Conservation (phyloP, 2,329 filamentous ascomycete genomes). For the Conoideocrella luteorostrata region DNA sequence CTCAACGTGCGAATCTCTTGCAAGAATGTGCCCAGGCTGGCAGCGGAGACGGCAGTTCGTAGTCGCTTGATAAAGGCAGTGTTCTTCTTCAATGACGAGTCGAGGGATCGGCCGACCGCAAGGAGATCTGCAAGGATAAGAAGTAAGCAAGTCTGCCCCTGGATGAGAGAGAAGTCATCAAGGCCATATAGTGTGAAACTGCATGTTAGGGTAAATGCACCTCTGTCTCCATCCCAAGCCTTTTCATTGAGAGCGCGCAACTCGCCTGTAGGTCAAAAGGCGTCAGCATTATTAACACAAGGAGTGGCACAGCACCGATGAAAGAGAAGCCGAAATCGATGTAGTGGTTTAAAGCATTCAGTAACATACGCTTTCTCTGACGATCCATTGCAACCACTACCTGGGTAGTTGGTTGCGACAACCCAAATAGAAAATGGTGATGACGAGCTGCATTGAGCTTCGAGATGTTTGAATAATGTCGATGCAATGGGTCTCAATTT, state of each 20-base stretch:
- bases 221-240: conserved; percentile 84
- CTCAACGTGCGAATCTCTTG: conserved; percentile 87
- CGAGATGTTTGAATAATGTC: too few species aligned
- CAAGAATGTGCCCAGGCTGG: conserved; percentile 76
- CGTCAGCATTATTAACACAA: conserved; percentile 12
- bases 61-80: conserved; percentile 96
- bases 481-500: too few species aligned
- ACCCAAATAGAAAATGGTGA: not conserved
- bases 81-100: conserved; percentile 96
- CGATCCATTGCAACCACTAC: conserved; percentile 8
- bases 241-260: conserved; percentile 80
- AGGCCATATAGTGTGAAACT: conserved; percentile 14
- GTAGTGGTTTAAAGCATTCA: not conserved
- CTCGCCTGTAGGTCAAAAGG: conserved; percentile 57
- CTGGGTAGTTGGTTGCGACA: conserved; percentile 1
- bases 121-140: conserved; percentile 58
- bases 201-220: conserved; percentile 39
- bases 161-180: not conserved
- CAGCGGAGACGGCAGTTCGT: conserved; percentile 76
- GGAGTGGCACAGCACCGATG: not conserved
- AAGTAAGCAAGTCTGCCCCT: not conserved
- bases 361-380: conserved; percentile 9
- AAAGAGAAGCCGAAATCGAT: not conserved
- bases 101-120: conserved; percentile 69
- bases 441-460: conserved; percentile 9